A percentile compares a stretch with the other conserved stretches of the same genome.
Evolutionary conservation across 176 grass and related monocot genomes (phyloP).

Genomic region (Aegilops umbellulata): DNA sequence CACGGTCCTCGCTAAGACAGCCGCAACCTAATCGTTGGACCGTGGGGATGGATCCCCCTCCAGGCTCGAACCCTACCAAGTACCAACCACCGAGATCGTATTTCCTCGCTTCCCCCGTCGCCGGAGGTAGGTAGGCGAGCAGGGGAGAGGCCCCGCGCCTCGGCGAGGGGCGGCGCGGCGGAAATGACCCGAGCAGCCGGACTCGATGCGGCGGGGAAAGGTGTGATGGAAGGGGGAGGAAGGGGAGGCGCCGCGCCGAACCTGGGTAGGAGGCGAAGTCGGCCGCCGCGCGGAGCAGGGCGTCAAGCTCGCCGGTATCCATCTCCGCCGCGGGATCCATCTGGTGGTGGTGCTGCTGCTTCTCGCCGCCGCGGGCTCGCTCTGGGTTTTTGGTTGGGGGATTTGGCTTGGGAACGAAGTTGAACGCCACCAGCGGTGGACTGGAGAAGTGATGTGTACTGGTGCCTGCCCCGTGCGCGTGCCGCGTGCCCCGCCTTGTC

Average conservation of each 20-base stretch:
- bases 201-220: not conserved
- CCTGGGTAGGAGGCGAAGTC: slow-evolving; percentile 85
- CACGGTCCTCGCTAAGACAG: not conserved
- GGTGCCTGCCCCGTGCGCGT: slow-evolving; percentile 16
- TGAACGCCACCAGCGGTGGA: not conserved
- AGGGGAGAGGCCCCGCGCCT: not conserved
- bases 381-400: slow-evolving; percentile 1
- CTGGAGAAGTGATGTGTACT: not conserved
- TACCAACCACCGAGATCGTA: not conserved
- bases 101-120: not conserved
- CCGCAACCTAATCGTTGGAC: not conserved
- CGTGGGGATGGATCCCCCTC: not conserved
- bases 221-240: not conserved
- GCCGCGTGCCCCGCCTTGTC: slow-evolving; percentile 11
- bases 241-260: not conserved
- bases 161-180: not conserved
- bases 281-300: slow-evolving; percentile 55
- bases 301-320: slow-evolving; percentile 37
- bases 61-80: not conserved
- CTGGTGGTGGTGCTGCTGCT: not conserved
- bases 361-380: not conserved
- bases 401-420: not conserved
- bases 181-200: not conserved
- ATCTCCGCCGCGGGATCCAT: slow-evolving; percentile 36
- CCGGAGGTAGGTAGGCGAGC: not conserved